Base-by-base conservation (phyloP, 768 basidiomycete species). In the Suillus decipiens region DNA sequence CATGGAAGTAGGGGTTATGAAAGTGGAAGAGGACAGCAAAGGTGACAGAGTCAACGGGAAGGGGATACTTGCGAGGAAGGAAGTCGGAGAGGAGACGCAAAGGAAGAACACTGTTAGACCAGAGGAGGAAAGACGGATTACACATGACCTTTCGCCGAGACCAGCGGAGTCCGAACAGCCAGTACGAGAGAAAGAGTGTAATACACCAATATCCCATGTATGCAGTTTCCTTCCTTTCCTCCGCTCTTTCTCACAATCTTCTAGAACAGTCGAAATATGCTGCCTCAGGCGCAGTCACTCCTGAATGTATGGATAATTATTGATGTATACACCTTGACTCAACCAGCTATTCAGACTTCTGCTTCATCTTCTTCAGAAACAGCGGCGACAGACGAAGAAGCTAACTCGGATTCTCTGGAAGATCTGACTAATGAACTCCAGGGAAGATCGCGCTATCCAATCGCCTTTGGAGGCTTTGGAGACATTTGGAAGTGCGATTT, bases 121-220 rank as follows among this genome's bases (percentile, higher is more conserved):
- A 37, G 70, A 66, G 58, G 70, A 72, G 50, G 68, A 66, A 11
- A 70, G 60, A 7, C 70, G 62, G 4, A 64, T 64, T 1, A 61
- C 66, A 41, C 31, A 19, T 19, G 17, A 53, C 9, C 24, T 50
- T 31, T 63, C 33, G 55, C 63, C 3, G 39, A 72, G 63, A 51
- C 70, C 77, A 43, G 61, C 66, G 58, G 73, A 74, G 22, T 72
- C 73, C 34, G 73, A 70, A 24, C 69, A 73, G 22, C 64, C 71
- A 19, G 69, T 39, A 31, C 70, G 67, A 24, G 67, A 62, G 48
- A 28, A 28, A 28, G 48, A 28, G 24, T 28, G 24, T 15, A 7
- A 50, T 28, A 28, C 2, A 8, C 24, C 2, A 0, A 15, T 3
- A 28, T 8, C 15, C 28, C 3, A 50, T 50, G 48, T 50, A 15